phyloP scores from a whole-genome alignment of 2,329 filamentous ascomycete species.

The Clarireedia paspali region DNA sequence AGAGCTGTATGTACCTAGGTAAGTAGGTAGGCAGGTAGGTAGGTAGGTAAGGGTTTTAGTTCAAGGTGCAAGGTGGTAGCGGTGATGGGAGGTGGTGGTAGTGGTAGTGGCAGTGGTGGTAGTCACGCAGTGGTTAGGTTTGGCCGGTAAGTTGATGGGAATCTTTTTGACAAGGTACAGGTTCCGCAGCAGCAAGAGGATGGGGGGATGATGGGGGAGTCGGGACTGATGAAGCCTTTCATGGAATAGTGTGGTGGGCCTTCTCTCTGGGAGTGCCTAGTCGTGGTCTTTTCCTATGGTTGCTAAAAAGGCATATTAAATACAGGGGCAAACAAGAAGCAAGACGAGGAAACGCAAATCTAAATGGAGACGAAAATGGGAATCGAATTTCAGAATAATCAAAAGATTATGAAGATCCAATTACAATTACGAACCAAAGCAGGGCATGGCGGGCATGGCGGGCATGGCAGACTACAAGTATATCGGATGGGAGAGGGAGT shows the following conservation, averaged over 20 bases:
- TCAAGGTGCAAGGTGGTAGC: not conserved
- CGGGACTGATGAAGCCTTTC: not conserved
- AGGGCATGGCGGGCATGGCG: too few species aligned
- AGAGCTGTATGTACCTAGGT: constrained; percentile 9
- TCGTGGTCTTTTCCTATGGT: not conserved
- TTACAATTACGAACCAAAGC: too few species aligned
- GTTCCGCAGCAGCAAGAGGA: constrained; percentile 6
- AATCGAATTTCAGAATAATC: too few species aligned
- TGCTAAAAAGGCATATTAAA: not conserved
- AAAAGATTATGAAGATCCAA: too few species aligned
- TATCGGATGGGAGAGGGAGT: too few species aligned
- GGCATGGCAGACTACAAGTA: too few species aligned
- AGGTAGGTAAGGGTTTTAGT: not conserved
- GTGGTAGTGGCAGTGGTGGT: not conserved
- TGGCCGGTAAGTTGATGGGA: not conserved
- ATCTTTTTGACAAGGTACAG: not conserved
- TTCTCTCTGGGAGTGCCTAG: not conserved
- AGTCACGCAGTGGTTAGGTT: too few species aligned
- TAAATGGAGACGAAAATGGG: not conserved
- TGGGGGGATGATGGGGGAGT: constrained; percentile 3
- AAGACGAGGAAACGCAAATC: not conserved
- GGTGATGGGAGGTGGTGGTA: not conserved
- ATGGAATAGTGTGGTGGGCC: not conserved
- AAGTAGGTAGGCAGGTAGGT: constrained; percentile 1
- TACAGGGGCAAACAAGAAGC: not conserved